Conservation (phyloP, 441 rosid species). For the Jatropha multifida region DNA sequence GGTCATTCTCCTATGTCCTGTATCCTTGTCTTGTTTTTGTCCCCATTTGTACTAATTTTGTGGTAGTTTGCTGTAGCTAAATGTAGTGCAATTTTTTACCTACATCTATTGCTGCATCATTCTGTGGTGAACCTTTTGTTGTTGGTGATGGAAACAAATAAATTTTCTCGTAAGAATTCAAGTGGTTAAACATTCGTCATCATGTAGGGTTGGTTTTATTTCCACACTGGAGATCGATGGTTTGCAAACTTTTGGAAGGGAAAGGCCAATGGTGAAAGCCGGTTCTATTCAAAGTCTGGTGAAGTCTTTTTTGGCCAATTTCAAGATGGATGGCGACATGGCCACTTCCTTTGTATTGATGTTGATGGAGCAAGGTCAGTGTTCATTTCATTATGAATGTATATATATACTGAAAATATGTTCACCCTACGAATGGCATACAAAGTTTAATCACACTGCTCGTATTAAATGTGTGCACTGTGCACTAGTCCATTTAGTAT, state of each 20-base stretch:
- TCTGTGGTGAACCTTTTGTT: neutral
- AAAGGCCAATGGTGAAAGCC: slow-evolving; percentile 88
- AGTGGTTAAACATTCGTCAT: slow-evolving; percentile 16
- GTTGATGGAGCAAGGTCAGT: slow-evolving; percentile 80
- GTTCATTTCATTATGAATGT: neutral
- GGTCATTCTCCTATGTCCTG: neutral
- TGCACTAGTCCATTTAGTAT: too few relatives aligned
- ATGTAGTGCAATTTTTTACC: neutral
- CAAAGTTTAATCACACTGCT: too few relatives aligned
- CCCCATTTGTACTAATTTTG: neutral
- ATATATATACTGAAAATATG: too few relatives aligned
- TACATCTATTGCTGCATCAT: neutral
- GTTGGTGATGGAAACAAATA: neutral
- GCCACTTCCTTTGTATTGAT: slow-evolving; percentile 71
- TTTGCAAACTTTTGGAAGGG: slow-evolving; percentile 99
- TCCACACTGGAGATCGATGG: slow-evolving; percentile 89
- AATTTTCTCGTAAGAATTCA: neutral
- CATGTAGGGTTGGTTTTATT: slow-evolving; percentile 91
- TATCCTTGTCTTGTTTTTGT: neutral
- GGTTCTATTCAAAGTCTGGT: slow-evolving; percentile 86
- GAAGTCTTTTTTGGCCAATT: slow-evolving; percentile 80
- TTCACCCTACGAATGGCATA: too few relatives aligned
- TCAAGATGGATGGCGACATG: slow-evolving; percentile 92
- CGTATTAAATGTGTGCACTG: too few relatives aligned
- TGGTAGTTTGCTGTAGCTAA: neutral